phyloP scores from a whole-genome alignment of 1,284 basidiomycete species.

The Pseudozyma sp. region DNA sequence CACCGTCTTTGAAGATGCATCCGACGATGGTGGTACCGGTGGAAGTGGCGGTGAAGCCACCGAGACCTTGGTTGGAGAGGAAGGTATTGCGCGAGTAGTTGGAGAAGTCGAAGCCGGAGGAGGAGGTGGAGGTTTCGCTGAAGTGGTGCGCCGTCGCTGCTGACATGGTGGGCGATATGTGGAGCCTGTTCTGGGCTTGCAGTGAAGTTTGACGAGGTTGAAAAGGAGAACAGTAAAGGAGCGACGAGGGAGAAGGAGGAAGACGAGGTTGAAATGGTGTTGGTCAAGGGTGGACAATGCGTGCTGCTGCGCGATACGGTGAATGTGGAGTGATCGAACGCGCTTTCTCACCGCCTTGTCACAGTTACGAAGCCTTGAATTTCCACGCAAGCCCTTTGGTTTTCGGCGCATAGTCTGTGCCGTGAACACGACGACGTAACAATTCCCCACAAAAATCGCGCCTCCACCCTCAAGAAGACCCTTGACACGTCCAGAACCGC shows the following conservation, averaged over 20 bases:
- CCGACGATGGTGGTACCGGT: constrained; percentile 97
- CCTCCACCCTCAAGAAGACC: constrained; percentile 4
- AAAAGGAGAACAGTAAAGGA: background rate
- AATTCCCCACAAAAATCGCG: background rate
- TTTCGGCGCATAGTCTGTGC: background rate
- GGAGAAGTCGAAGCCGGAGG: constrained; percentile 78
- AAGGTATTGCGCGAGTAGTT: constrained; percentile 82
- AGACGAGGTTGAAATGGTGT: background rate
- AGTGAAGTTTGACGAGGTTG: background rate
- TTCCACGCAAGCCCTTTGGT: constrained; percentile 6
- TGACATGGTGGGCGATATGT: constrained; percentile 10
- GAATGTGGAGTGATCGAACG: constrained; percentile 50
- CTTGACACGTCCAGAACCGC: constrained; percentile 1
- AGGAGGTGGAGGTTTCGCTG: constrained; percentile 13
- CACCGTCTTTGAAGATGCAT: constrained; percentile 88
- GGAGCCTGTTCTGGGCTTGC: too few relatives aligned
- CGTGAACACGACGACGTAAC: too few relatives aligned
- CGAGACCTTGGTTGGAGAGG: constrained; percentile 76
- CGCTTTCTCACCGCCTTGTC: background rate
- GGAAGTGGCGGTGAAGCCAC: constrained; percentile 70
- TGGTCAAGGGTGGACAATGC: constrained; percentile 1
- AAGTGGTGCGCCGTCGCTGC: constrained; percentile 6
- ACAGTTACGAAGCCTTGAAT: constrained; percentile 8
- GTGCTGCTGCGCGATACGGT: background rate
- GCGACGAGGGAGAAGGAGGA: background rate